Evolutionary conservation across 805 yeast species (phyloP).

Genomic region (Barnettozyma californica): DNA sequence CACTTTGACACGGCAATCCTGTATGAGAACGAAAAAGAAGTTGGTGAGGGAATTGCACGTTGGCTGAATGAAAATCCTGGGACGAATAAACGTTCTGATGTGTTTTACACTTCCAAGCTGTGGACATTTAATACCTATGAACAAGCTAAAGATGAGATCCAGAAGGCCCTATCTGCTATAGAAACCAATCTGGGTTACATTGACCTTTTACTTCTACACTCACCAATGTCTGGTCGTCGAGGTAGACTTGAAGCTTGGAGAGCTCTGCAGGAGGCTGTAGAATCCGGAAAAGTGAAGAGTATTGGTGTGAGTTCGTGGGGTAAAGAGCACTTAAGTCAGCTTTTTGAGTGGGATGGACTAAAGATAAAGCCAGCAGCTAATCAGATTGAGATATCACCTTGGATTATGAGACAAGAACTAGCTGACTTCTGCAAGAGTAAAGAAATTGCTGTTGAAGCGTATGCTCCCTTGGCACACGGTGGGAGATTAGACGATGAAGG

Average conservation of each 20-base stretch:
- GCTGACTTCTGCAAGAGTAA: slow-evolving; percentile 38
- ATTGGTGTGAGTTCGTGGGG: slow-evolving; percentile 82
- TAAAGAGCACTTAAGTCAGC: slow-evolving; percentile 52
- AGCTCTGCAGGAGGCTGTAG: slow-evolving; percentile 73
- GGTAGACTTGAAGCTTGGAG: slow-evolving; percentile 60
- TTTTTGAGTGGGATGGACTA: slow-evolving; percentile 54
- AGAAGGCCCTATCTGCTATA: slow-evolving; percentile 47
- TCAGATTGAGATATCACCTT: slow-evolving; percentile 59
- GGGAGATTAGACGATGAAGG: slow-evolving; percentile 38
- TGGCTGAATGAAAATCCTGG: slow-evolving; percentile 45
- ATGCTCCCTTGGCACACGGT: slow-evolving; percentile 60
- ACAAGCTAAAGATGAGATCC: slow-evolving; percentile 53
- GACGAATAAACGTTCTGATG: slow-evolving; percentile 41
- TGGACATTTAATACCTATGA: slow-evolving; percentile 51
- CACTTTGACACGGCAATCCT: slow-evolving; percentile 68
- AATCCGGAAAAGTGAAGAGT: slow-evolving; percentile 51
- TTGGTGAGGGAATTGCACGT: slow-evolving; percentile 50
- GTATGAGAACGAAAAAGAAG: slow-evolving; percentile 62
- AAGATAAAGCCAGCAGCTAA: slow-evolving; percentile 64
- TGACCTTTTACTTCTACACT: slow-evolving; percentile 64
- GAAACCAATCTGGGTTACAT: slow-evolving; percentile 53
- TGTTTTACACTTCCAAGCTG: slow-evolving; percentile 64
- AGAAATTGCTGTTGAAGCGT: slow-evolving; percentile 53
- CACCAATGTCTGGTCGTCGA: slow-evolving; percentile 51
- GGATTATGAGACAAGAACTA: slow-evolving; percentile 38